Base-by-base conservation (phyloP, 169 alveolate genomes). In the Eimeria sp. region DNA sequence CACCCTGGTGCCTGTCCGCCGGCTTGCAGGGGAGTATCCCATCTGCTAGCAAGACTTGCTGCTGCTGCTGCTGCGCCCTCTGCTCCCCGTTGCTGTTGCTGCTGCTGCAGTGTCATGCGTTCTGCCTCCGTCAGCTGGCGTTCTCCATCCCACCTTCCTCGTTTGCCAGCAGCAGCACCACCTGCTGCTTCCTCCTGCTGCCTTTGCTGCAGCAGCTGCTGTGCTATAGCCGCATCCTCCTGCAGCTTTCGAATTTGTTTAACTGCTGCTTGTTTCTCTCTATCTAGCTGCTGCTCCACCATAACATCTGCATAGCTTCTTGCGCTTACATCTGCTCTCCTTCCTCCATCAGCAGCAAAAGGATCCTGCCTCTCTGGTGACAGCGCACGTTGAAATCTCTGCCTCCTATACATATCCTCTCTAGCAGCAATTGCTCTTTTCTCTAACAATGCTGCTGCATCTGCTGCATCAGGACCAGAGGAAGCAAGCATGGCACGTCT, bases 341-440 rank as follows among this genome's bases (percentile, higher is more conserved):
- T 83, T 16, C 86, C 78, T 57, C 95, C 97, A 73, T 97, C 96
- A 54, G 97, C 95, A 13, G 98, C 96, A 78, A 98, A 98, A 25
- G 99, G 99, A 65, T 98, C 99, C 34, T 96, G 97, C 20, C 99
- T 88, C 92, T 96, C 98, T 0, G 99, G 99, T 5, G 99, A 98
- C 25, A 98, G 96, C 76, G 96, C 95, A 43, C 96, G 76, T 54
- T 96, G 95, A 65, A 57, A 87, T 22, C 95, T 57, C 78, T 91
- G 95, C 18, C 97, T 51, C 72, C 96, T 88, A 27, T 96, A 96
- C 63, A 57, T 9, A 43, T 96, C 96, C 67, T 96, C 96, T 10
- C 97, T 87, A 5, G 96, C 84, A 1, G 94, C 96, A n/a, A 91
- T 96, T 22, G 97, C 83, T 88, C 89, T 96, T 45, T 87, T 49